Evolutionary conservation across 163 green algal species (phyloP), one percentile per base, ranked within the genome.

Genomic region (Prototheca cutis): DNA sequence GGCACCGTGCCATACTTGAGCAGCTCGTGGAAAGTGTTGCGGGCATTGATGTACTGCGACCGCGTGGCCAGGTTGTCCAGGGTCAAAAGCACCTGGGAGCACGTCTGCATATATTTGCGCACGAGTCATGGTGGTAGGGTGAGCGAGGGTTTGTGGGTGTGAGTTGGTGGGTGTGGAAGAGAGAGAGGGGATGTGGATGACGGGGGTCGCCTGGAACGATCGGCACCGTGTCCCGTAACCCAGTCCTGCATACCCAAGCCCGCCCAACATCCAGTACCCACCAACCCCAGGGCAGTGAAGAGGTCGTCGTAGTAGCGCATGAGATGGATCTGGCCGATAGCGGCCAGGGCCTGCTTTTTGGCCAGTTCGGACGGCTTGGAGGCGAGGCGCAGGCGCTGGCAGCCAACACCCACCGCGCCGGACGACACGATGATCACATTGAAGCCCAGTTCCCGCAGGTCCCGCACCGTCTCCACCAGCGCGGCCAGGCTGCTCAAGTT

Each of bases 301-400:
- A 95, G 85, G 70, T 97, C 86, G 55, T 92, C 78, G 71, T 95
- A 96, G 70, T 87, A 89, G 27, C 81, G 75, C 85, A 96, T 95
- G 6, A 96, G 80, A 63, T 92, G 79, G 49, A 85, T 74, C 66
- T 96, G 89, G 0, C 89, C 89, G 10, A 95, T 73, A 2, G 89
- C 87, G 21, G 89, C 88, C 42, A 94, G 72, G 10, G 89, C 89
- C 73, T 96, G 89, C 70, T 86, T 87, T 59, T 90, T 75, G 2
- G 84, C 80, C 15, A 96, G 56, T 21, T 80, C 68, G 7, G 55
- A 68, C 28, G 86, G 89, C 19, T 73, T 65, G 15, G 47, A 55
- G 2, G 48, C 36, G 4, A 97, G 75, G 2, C 78, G 74, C 58
- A 95, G 71, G 18, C 79, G 75, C 62, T 90, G 80, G 58, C 82